These are phyloP conservation scores for Tuber aestivum DNA, from an alignment of 495 filamentous ascomycete genomes.

Conservation along the genomic window DNA sequence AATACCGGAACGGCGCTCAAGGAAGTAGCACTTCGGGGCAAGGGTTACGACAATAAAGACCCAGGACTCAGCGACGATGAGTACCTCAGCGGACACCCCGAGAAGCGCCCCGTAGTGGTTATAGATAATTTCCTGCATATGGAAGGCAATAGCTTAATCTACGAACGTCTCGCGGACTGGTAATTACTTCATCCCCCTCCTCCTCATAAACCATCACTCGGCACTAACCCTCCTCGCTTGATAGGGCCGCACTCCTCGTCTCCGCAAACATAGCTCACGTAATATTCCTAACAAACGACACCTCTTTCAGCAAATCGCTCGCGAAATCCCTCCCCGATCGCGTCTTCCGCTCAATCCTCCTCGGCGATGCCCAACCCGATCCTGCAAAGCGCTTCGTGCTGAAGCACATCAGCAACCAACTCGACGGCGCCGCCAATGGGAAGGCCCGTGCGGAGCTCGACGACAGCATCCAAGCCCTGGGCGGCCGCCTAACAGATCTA, in stretches of 20 bases:
- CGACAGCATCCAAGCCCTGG: conserved; percentile 70
- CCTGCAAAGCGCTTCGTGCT: conserved; percentile 87
- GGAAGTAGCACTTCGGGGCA: conserved; percentile 61
- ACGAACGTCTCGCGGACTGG: conserved; percentile 86
- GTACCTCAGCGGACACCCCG: conserved; percentile 85
- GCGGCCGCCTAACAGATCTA: conserved; percentile 86
- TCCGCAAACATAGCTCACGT: conserved; percentile 90
- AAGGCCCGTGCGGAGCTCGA: conserved; percentile 57
- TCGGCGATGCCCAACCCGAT: conserved; percentile 79
- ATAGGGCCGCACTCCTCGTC: conserved; percentile 70
- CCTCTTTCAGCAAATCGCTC: conserved; percentile 80
- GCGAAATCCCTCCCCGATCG: conserved; percentile 77
- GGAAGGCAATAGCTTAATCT: conserved; percentile 65
- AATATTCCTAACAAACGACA: conserved; percentile 90
- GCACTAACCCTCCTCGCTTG: background rate
- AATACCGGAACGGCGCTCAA: conserved; percentile 77
- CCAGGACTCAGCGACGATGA: conserved; percentile 70
- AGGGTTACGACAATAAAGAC: conserved; percentile 59
- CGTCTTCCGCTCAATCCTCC: conserved; percentile 74
- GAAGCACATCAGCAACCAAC: conserved; percentile 59
- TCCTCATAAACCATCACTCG: conserved; percentile 10
- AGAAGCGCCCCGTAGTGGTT: conserved; percentile 74
- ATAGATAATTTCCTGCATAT: conserved; percentile 90
- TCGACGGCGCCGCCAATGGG: conserved; percentile 43
- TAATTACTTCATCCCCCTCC: conserved; percentile 28